phyloP scores from a whole-genome alignment of 306 rosid genomes.

The Cucurbita argyrosperma region DNA sequence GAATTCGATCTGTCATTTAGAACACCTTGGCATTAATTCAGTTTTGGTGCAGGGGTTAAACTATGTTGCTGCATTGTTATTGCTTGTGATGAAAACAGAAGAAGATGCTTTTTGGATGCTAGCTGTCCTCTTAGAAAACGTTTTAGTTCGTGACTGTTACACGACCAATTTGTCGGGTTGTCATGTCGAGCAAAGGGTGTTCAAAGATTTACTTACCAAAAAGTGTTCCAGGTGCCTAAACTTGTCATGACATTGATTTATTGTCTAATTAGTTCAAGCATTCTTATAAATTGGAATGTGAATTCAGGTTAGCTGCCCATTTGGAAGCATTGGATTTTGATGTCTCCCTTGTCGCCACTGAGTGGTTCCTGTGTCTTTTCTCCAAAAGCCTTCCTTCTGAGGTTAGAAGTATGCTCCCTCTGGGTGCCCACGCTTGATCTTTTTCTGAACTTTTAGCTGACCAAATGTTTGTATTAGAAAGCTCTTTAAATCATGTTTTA shows the following conservation, averaged over 20 bases:
- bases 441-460: neutral
- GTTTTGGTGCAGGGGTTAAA: conserved; percentile 69
- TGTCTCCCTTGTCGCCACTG: conserved; percentile 93
- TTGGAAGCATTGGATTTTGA: conserved; percentile 83
- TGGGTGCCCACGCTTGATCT: neutral
- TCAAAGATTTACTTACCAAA: conserved; percentile 64
- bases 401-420: conserved; percentile 26
- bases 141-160: conserved; percentile 85
- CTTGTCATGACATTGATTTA: neutral
- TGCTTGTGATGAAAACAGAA: conserved; percentile 96
- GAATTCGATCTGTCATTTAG: neutral
- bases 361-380: conserved; percentile 95
- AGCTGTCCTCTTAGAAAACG: conserved; percentile 87
- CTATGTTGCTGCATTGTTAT: conserved; percentile 84
- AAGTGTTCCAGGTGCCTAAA: conserved; percentile 73
- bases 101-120: conserved; percentile 99
- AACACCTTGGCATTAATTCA: neutral
- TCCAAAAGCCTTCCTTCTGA: conserved; percentile 92
- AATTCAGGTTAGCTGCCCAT: conserved; percentile 75
- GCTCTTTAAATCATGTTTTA: conserved; percentile 3
- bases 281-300: neutral
- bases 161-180: conserved; percentile 91
- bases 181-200: conserved; percentile 97
- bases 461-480: neutral
- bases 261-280: neutral